Evolutionary conservation across 768 basidiomycete species (phyloP).

Genomic region (Lactifluus rugatus): DNA sequence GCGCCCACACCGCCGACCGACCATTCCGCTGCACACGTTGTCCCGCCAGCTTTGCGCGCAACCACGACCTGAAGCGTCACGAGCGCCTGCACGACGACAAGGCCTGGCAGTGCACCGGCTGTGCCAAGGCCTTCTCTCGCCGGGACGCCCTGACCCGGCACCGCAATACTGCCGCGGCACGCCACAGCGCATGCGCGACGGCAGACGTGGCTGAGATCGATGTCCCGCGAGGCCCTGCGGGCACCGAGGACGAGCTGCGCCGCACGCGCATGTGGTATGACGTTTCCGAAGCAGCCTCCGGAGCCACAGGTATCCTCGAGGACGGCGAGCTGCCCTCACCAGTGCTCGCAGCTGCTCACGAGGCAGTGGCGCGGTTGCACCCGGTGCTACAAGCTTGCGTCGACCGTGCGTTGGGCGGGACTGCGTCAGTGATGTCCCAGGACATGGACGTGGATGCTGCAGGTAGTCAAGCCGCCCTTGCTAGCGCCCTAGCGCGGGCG

Average conservation of each 20-base stretch:
- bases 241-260: constrained; percentile 34
- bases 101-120: constrained; percentile 66
- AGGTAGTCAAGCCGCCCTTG: constrained; percentile 55
- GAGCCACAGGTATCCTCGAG: constrained; percentile 1
- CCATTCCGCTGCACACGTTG: constrained; percentile 57
- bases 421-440: constrained; percentile 1
- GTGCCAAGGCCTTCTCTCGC: constrained; percentile 65
- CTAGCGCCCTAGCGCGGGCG: constrained; percentile 63
- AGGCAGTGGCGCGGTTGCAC: constrained; percentile 13
- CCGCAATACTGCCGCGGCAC: constrained; percentile 45
- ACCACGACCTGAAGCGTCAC: constrained; percentile 77
- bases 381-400: constrained; percentile 16
- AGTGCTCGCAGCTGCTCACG: constrained; percentile 16
- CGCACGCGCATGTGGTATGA: constrained; percentile 63
- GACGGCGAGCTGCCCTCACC: constrained; percentile 19
- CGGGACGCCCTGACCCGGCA: constrained; percentile 74
- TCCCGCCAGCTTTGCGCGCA: constrained; percentile 67
- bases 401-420: constrained; percentile 1
- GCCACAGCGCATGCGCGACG: constrained; percentile 42
- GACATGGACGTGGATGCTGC: constrained; percentile 30
- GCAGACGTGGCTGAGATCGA: constrained; percentile 49
- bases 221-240: constrained; percentile 37
- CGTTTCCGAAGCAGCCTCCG: constrained; percentile 30
- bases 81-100: constrained; percentile 59
- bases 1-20: constrained; percentile 51